Evolutionary conservation across 352 stramenopile species (phyloP).

Genomic region (Aphanomyces cochlioides): DNA sequence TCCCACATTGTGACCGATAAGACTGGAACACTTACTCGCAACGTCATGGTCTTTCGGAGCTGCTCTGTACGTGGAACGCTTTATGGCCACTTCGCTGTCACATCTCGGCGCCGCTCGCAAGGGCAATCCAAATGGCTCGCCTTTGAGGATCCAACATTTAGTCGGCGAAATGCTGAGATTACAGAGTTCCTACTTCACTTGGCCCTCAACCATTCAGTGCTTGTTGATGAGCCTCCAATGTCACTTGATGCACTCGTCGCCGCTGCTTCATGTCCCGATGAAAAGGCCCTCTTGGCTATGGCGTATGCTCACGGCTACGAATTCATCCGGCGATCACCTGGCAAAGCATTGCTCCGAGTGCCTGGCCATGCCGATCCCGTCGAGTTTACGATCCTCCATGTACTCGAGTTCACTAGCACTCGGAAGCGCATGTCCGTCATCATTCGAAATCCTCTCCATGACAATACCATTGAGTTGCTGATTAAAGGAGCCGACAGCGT

Average conservation of each 20-base stretch:
- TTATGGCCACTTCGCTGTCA: constrained; percentile 37
- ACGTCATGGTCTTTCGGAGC: constrained; percentile 86
- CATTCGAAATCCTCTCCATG: constrained; percentile 29
- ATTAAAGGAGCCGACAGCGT: constrained; percentile 79
- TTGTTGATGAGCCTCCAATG: constrained; percentile 53
- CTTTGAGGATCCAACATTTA: constrained; percentile 11
- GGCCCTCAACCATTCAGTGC: constrained; percentile 65
- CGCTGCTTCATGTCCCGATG: constrained; percentile 55
- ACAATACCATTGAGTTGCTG: neutral
- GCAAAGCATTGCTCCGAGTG: constrained; percentile 23
- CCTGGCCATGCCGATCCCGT: neutral
- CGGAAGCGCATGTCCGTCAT: constrained; percentile 78
- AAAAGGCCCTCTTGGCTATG: constrained; percentile 62
- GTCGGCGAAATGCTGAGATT: neutral
- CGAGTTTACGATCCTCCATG: constrained; percentile 46
- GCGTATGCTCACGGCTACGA: constrained; percentile 62
- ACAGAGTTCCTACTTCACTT: constrained; percentile 46
- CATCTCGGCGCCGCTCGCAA: no score
- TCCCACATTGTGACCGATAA: constrained; percentile 93
- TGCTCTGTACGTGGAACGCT: constrained; percentile 47
- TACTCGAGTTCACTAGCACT: constrained; percentile 63
- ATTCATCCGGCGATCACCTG: constrained; percentile 40
- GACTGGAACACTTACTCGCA: constrained; percentile 92
- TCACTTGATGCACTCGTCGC: constrained; percentile 46
- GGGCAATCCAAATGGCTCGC: constrained; percentile 24